Evolutionary conservation across 805 yeast species (phyloP).

Genomic region (Ogataea kodamae): DNA sequence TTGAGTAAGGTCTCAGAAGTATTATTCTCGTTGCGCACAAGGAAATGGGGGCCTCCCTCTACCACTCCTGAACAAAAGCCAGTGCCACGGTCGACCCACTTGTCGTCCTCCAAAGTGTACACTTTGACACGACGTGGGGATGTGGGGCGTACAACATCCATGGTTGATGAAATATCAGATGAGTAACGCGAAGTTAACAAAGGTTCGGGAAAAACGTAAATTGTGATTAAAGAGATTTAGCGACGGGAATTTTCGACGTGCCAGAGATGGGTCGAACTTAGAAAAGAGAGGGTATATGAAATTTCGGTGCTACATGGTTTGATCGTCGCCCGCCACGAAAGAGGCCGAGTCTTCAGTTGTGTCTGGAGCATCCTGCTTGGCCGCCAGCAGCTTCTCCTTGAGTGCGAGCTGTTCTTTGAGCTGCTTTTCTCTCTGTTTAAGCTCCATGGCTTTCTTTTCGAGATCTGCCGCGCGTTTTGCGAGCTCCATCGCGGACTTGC

Average conservation of each 20-base stretch:
- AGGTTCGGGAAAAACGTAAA: constrained; percentile 1
- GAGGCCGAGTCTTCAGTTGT: constrained; percentile 15
- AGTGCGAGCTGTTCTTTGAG: constrained; percentile 40
- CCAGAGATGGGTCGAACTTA: no score
- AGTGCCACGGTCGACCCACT: constrained; percentile 91
- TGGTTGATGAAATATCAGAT: constrained; percentile 2
- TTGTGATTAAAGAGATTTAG: no score
- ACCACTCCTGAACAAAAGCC: constrained; percentile 82
- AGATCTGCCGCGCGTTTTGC: constrained; percentile 71
- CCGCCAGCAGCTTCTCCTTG: constrained; percentile 10
- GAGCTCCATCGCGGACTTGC: constrained; percentile 70
- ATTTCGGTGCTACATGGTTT: no score
- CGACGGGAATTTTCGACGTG: no score
- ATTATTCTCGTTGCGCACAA: constrained; percentile 70
- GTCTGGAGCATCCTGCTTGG: constrained; percentile 7
- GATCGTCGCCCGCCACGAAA: constrained; percentile 22
- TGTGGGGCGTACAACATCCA: constrained; percentile 23
- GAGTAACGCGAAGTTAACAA: no score
- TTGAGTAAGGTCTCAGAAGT: constrained; percentile 56
- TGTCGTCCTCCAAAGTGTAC: constrained; percentile 74
- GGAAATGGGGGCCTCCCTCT: constrained; percentile 51
- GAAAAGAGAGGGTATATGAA: constrained; percentile 1
- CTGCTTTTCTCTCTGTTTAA: constrained; percentile 61
- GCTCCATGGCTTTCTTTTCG: constrained; percentile 69
- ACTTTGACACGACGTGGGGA: constrained; percentile 83